phyloP scores from a whole-genome alignment of 345 rosid species.

The Eucalyptus cladocalyx region DNA sequence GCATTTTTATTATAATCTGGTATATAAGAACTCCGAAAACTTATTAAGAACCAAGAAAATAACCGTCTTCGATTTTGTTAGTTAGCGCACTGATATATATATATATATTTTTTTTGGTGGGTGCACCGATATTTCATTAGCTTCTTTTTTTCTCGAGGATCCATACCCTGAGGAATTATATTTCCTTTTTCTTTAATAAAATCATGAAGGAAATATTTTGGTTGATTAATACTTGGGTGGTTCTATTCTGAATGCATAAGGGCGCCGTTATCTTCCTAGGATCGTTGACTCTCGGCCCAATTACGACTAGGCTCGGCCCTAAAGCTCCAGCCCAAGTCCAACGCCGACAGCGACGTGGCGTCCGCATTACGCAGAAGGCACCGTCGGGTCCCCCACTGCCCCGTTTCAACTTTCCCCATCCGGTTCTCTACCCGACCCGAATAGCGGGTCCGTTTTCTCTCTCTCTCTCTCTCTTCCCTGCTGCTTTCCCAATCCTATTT shows the following conservation, averaged over 20 bases:
- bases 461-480: not conserved
- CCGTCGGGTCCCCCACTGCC: not conserved
- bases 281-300: not conserved
- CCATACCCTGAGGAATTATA: not conserved
- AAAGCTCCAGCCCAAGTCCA: not conserved
- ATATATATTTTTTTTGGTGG: no score
- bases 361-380: not conserved
- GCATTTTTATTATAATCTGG: not conserved
- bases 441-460: not conserved
- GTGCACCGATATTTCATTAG: not conserved
- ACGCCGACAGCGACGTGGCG: not conserved
- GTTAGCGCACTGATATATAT: not conserved
- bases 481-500: not conserved
- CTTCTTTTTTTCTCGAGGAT: not conserved
- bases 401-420: not conserved
- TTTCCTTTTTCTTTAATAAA: not conserved
- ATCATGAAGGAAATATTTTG: not conserved
- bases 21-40: not conserved
- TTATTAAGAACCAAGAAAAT: not conserved
- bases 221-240: not conserved
- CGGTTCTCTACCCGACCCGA: not conserved
- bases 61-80: not conserved
- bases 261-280: not conserved
- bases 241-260: not conserved
- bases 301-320: not conserved